Percentiles rank a stretch among this genome's conserved stretches.
phyloP scores from a whole-genome alignment of 495 filamentous ascomycete genomes.

The Aspergillus nidulans region DNA sequence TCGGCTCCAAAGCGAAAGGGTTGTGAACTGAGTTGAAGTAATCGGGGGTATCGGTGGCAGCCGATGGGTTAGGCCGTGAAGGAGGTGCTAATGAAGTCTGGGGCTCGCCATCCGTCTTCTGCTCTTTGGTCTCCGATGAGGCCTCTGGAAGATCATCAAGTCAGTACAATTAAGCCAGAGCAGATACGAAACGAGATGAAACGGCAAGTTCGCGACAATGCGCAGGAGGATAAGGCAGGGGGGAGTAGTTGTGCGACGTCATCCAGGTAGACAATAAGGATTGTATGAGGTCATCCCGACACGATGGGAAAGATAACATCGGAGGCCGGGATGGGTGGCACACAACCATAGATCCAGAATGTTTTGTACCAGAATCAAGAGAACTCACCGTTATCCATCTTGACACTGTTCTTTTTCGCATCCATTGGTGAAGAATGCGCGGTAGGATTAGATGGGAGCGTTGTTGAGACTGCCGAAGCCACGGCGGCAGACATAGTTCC shows the following conservation, averaged over 20 bases:
- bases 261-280: conserved; percentile 18
- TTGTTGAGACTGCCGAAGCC: conserved; percentile 36
- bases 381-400: conserved; percentile 38
- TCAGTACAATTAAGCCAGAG: no score
- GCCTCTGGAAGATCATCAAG: conserved; percentile 31
- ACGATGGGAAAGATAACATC: conserved; percentile 25
- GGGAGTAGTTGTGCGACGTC: conserved; percentile 17
- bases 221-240: conserved; percentile 15
- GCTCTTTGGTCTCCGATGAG: conserved; percentile 40
- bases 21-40: conserved; percentile 68
- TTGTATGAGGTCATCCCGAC: conserved; percentile 47
- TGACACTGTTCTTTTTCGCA: conserved; percentile 43
- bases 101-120: conserved; percentile 34
- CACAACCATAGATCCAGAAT: conserved; percentile 29
- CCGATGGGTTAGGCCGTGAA: conserved; percentile 62
- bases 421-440: conserved; percentile 43
- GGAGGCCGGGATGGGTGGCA: conserved; percentile 28
- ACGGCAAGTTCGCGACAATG: conserved; percentile 1
- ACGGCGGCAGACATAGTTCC: conserved; percentile 46
- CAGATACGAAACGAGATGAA: no score
- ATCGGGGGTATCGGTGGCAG: conserved; percentile 59
- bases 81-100: conserved; percentile 68
- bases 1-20: conserved; percentile 77
- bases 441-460: conserved; percentile 26
- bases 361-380: conserved; percentile 5